phyloP scores from a whole-genome alignment of 495 filamentous ascomycete genomes.

The Extremus antarcticus region DNA sequence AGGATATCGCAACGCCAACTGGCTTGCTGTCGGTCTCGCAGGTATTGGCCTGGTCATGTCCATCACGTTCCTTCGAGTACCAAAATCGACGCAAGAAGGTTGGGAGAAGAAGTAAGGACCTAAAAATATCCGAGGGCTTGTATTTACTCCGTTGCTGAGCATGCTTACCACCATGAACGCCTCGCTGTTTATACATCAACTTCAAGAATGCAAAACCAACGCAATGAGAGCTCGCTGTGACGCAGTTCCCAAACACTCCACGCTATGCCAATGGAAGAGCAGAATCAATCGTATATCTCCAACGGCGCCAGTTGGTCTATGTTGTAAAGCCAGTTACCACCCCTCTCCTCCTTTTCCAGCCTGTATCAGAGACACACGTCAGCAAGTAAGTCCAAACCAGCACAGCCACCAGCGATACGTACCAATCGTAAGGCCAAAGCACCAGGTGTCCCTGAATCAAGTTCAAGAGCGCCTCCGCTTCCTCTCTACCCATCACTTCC shows the following conservation, averaged over 20 bases:
- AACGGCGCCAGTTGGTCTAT: slow-evolving; percentile 90
- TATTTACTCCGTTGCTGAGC: too few species aligned
- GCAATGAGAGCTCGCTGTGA: neutral
- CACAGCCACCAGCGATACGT: slow-evolving; percentile 10
- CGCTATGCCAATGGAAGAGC: neutral
- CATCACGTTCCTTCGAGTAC: too few species aligned
- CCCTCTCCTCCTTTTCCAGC: slow-evolving; percentile 77
- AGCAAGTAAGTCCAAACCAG: neutral
- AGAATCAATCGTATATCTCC: slow-evolving; percentile 60
- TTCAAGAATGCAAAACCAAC: too few species aligned
- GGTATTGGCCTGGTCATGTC: too few species aligned
- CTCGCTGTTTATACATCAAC: too few species aligned
- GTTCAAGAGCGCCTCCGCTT: slow-evolving; percentile 69
- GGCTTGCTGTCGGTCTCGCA: too few species aligned
- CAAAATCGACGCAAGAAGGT: too few species aligned
- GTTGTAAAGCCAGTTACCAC: slow-evolving; percentile 93
- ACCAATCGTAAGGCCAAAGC: slow-evolving; percentile 90
- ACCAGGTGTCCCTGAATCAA: slow-evolving; percentile 84
- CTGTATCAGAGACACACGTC: slow-evolving; percentile 20
- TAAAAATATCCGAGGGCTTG: too few species aligned
- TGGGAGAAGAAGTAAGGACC: too few species aligned
- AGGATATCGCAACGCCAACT: too few species aligned
- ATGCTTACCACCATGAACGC: too few species aligned
- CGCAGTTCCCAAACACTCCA: neutral
- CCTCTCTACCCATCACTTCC: slow-evolving; percentile 57